Evolutionary conservation across 805 yeast genomes (phyloP).

Genomic region (Yarrowia yakushimensis): DNA sequence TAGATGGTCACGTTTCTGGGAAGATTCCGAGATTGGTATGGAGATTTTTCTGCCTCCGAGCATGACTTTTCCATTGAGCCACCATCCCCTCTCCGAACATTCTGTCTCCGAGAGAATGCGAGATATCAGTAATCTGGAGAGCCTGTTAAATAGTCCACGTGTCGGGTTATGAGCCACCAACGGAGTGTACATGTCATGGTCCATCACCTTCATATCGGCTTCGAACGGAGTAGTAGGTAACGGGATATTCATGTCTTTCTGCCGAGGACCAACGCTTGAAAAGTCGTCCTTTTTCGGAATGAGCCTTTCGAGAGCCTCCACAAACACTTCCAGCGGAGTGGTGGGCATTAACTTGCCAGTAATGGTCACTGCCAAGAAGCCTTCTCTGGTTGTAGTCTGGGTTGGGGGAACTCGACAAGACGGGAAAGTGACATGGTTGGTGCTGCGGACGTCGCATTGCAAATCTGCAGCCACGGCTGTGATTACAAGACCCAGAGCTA

Average conservation of each 20-base stretch:
- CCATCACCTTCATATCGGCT: background rate
- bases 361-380: background rate
- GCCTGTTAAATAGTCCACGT: background rate
- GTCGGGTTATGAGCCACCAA: constrained; percentile 5
- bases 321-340: background rate
- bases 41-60: no score
- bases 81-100: background rate
- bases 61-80: background rate
- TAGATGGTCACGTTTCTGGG: no score
- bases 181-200: constrained; percentile 4
- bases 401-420: no score
- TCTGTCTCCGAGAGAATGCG: no score
- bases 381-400: background rate
- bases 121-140: background rate
- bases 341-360: background rate
- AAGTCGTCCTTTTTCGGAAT: background rate
- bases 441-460: background rate
- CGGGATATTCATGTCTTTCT: background rate
- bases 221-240: background rate
- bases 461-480: background rate
- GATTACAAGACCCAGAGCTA: background rate
- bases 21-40: no score
- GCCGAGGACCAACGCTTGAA: background rate
- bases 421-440: background rate
- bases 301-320: background rate